A percentile compares a stretch with the other conserved stretches of the same genome.
Evolutionary conservation across 345 rosid species (phyloP).

Genomic region (Anacardium occidentale): DNA sequence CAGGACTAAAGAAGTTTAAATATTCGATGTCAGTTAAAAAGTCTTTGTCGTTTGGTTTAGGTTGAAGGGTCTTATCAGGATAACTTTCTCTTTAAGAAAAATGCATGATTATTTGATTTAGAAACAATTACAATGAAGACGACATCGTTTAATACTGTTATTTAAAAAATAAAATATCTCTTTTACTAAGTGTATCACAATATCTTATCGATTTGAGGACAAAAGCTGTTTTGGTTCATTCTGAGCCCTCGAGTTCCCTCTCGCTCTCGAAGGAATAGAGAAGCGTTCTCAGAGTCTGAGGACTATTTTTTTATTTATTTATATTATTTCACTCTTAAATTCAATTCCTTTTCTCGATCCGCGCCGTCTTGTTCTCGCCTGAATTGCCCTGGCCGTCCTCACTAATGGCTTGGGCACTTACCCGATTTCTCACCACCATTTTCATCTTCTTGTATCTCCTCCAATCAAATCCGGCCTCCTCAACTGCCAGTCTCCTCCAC

Average conservation of each 20-base stretch:
- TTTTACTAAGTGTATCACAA: background rate
- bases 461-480: slow-evolving; percentile 25
- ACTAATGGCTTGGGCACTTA: slow-evolving; percentile 31
- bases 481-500: slow-evolving; percentile 25
- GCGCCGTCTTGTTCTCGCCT: slow-evolving; percentile 6
- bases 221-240: background rate
- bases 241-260: slow-evolving; percentile 18
- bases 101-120: background rate
- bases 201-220: background rate
- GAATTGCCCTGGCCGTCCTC: background rate
- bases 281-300: background rate
- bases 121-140: too few species aligned
- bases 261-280: slow-evolving; percentile 12
- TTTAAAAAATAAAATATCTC: too few species aligned
- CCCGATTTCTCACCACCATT: slow-evolving; percentile 12
- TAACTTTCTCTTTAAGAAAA: background rate
- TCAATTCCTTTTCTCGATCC: background rate
- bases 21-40: slow-evolving; percentile 10
- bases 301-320: background rate
- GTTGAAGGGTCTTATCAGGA: background rate
- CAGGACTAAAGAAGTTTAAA: too few species aligned
- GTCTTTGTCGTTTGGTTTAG: background rate
- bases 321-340: slow-evolving; percentile 4
- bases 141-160: too few species aligned
- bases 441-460: slow-evolving; percentile 18